Evolutionary conservation across 352 stramenopile genomes (phyloP).

Genomic region (Globisporangium yorkense): DNA sequence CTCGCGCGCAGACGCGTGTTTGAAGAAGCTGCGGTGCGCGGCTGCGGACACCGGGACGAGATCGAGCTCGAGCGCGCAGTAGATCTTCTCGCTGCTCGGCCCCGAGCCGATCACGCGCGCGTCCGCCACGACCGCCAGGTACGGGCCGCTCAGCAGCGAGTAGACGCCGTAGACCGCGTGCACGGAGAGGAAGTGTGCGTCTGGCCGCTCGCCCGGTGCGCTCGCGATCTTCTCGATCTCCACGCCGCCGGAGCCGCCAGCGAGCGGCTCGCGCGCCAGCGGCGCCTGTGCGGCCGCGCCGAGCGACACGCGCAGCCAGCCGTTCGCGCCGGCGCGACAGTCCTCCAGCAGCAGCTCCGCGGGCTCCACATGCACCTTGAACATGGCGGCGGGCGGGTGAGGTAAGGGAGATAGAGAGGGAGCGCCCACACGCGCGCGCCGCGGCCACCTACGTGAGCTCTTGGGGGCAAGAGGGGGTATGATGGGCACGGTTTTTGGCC

Average conservation of each 20-base stretch:
- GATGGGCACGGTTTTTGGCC: too few relatives aligned
- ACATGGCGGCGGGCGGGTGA: conserved; percentile 29
- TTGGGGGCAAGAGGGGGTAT: too few relatives aligned
- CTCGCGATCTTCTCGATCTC: conserved; percentile 45
- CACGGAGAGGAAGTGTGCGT: conserved; percentile 27
- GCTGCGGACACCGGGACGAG: conserved; percentile 46
- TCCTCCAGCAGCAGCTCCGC: conserved; percentile 74
- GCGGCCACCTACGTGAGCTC: too few relatives aligned
- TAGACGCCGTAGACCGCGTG: conserved; percentile 65
- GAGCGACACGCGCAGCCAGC: conserved; percentile 47
- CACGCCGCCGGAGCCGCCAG: conserved; percentile 13
- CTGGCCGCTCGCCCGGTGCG: conserved; percentile 29
- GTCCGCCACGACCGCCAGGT: conserved; percentile 52
- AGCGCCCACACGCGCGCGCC: neutral
- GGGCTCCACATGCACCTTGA: conserved; percentile 72
- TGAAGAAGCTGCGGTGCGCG: conserved; percentile 42
- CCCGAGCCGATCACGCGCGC: conserved; percentile 56
- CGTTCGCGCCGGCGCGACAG: conserved; percentile 58
- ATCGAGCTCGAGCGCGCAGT: conserved; percentile 41
- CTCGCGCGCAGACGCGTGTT: conserved; percentile 48
- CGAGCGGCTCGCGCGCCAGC: neutral
- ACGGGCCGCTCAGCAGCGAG: conserved; percentile 47
- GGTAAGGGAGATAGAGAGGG: neutral
- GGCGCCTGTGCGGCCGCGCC: conserved; percentile 5
- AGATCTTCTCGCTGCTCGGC: conserved; percentile 53